Conservation (phyloP, 441 rosid genomes). For the Daphne laureola region DNA sequence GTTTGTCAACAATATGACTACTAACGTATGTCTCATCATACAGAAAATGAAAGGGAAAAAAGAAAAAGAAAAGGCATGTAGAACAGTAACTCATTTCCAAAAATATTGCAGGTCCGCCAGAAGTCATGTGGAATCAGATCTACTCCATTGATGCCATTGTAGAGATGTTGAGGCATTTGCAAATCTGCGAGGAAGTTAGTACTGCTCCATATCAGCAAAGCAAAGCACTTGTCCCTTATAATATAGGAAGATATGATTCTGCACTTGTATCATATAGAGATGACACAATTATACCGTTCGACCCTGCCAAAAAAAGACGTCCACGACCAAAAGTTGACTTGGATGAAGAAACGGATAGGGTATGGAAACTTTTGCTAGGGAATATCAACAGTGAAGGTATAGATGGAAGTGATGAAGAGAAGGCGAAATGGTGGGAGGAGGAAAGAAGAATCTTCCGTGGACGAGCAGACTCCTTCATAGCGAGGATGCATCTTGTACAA, state of each 20-base stretch:
- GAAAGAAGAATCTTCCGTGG: conserved; percentile 54
- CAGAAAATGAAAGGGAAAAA: not conserved
- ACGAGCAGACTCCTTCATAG: conserved; percentile 56
- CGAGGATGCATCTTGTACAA: conserved; percentile 75
- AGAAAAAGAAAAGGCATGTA: conserved; percentile 7
- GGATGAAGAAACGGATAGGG: conserved; percentile 52
- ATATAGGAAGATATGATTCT: conserved; percentile 24
- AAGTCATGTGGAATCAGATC: conserved; percentile 26
- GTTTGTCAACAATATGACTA: conserved; percentile 28
- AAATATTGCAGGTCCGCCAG: conserved; percentile 44
- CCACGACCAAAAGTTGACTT: conserved; percentile 51
- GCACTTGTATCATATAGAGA: conserved; percentile 36
- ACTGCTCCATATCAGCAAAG: conserved; percentile 21
- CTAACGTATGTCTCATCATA: too few species aligned
- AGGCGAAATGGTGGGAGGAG: conserved; percentile 55
- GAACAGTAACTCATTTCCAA: conserved; percentile 13
- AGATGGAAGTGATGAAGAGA: conserved; percentile 54
- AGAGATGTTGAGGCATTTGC: conserved; percentile 29
- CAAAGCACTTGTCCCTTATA: conserved; percentile 47
- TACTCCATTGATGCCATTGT: conserved; percentile 28
- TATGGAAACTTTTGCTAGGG: conserved; percentile 57
- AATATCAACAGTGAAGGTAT: conserved; percentile 51
- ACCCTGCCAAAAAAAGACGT: conserved; percentile 26
- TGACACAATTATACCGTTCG: conserved; percentile 38
- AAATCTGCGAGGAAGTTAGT: conserved; percentile 36